Conservation (phyloP, 305 asterid species). For the Ilex paraguariensis region DNA sequence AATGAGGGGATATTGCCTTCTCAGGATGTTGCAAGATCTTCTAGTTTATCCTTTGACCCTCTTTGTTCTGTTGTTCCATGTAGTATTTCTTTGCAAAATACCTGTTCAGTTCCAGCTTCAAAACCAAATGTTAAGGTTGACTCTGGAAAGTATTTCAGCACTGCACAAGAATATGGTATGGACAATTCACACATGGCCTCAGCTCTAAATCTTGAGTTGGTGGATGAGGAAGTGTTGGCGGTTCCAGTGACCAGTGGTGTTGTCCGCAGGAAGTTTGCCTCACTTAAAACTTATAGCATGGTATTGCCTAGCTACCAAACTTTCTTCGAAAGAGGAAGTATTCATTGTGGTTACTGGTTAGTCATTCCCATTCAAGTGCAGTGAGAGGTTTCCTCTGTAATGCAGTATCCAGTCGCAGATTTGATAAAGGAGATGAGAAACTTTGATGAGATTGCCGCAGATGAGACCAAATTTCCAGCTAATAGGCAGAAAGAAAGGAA, state of each 20-base stretch:
- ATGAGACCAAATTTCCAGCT: constrained; percentile 21
- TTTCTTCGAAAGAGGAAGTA: constrained; percentile 23
- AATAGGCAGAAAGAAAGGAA: constrained; percentile 25
- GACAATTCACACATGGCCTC: constrained; percentile 23
- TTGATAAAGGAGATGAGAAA: constrained; percentile 4
- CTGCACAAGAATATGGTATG: constrained; percentile 20
- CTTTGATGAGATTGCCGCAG: constrained; percentile 20
- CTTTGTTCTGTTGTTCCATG: constrained; percentile 85
- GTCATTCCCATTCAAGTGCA: constrained; percentile 18
- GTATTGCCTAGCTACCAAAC: constrained; percentile 21
- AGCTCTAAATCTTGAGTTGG: constrained; percentile 25
- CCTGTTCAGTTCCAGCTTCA: constrained; percentile 31
- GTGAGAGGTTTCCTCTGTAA: constrained; percentile 17
- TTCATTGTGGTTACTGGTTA: constrained; percentile 11
- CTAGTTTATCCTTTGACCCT: constrained; percentile 52
- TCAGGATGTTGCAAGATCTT: constrained; percentile 50
- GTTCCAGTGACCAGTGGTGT: constrained; percentile 21
- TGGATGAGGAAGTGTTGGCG: constrained; percentile 21
- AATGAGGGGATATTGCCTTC: constrained; percentile 35
- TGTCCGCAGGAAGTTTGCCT: constrained; percentile 38
- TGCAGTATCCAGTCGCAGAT: constrained; percentile 5
- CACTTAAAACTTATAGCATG: constrained; percentile 49
- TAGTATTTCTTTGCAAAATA: constrained; percentile 54
- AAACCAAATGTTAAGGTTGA: constrained; percentile 21
- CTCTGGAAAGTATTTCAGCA: constrained; percentile 13